Evolutionary conservation across 2,329 filamentous ascomycete species (phyloP).

Genomic region (Colletotrichum scovillei): DNA sequence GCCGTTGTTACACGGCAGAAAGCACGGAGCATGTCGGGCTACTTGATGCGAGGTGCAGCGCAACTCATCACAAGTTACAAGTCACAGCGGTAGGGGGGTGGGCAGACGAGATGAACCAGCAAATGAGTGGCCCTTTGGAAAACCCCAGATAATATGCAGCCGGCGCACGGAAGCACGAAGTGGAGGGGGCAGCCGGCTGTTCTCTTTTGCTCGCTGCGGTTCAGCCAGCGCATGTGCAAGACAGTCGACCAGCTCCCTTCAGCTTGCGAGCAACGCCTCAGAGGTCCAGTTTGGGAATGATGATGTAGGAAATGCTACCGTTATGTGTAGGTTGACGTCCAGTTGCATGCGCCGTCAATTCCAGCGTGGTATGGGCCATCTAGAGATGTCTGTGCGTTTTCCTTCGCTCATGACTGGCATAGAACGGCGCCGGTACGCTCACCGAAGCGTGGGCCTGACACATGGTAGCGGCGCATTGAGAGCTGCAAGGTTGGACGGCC

Average conservation of each 20-base stretch:
- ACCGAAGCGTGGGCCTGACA: conserved; percentile 23
- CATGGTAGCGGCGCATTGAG: conserved; percentile 24
- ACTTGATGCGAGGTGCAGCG: conserved; percentile 21
- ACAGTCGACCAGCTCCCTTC: neutral
- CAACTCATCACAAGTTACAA: conserved; percentile 2
- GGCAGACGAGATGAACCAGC: conserved; percentile 23
- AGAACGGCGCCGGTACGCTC: conserved; percentile 11
- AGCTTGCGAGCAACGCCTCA: neutral
- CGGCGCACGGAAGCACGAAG: neutral
- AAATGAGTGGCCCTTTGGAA: conserved; percentile 7
- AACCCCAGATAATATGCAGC: conserved; percentile 21
- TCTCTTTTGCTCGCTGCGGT: neutral
- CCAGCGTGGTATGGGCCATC: neutral
- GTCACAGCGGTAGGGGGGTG: neutral
- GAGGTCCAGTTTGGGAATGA: neutral
- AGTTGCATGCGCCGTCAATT: conserved; percentile 3
- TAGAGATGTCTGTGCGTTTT: conserved; percentile 25
- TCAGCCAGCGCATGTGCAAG: neutral
- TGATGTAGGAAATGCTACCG: conserved; percentile 12
- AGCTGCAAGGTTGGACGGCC: conserved; percentile 21
- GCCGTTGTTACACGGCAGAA: conserved; percentile 32
- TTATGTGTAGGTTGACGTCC: conserved; percentile 19
- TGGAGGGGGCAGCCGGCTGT: neutral
- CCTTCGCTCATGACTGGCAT: neutral
- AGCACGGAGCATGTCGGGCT: conserved; percentile 30